A percentile compares a stretch with the other conserved stretches of the same genome.
phyloP scores from a whole-genome alignment of 257 asterid species.

The Forsythia viridissima region DNA sequence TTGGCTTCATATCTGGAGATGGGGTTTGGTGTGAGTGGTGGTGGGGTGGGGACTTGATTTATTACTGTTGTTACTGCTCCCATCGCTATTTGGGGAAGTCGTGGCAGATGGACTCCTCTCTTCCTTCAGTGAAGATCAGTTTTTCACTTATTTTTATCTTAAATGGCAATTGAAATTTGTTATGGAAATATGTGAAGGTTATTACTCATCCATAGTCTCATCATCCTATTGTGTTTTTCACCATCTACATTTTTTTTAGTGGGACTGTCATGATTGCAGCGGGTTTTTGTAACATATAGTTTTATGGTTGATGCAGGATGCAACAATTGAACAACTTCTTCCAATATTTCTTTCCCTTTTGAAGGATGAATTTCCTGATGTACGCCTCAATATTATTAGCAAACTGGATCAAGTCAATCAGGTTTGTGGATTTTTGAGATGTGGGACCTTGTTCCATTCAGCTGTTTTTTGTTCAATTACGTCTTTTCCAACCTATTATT shows the following conservation, averaged over 20 bases:
- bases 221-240: not conserved
- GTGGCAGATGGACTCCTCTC: not conserved
- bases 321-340: constrained; percentile 84
- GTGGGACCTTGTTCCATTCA: constrained; percentile 6
- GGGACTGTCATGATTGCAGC: constrained; percentile 8
- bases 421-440: constrained; percentile 39
- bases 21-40: not conserved
- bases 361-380: constrained; percentile 88
- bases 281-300: constrained; percentile 13
- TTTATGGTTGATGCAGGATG: constrained; percentile 52
- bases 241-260: not conserved
- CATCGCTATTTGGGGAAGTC: not conserved
- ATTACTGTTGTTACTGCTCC: not conserved
- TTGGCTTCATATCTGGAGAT: not conserved
- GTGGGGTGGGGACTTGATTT: not conserved
- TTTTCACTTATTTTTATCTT: not conserved
- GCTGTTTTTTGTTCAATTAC: not conserved
- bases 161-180: not conserved
- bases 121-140: not conserved
- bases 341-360: constrained; percentile 82
- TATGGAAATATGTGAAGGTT: not conserved
- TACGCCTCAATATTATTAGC: constrained; percentile 84
- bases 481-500: not conserved
- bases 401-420: constrained; percentile 91
- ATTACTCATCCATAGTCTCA: not conserved